Evolutionary conservation across 1,284 basidiomycete species (phyloP).

Genomic region (Puccinia triticina): DNA sequence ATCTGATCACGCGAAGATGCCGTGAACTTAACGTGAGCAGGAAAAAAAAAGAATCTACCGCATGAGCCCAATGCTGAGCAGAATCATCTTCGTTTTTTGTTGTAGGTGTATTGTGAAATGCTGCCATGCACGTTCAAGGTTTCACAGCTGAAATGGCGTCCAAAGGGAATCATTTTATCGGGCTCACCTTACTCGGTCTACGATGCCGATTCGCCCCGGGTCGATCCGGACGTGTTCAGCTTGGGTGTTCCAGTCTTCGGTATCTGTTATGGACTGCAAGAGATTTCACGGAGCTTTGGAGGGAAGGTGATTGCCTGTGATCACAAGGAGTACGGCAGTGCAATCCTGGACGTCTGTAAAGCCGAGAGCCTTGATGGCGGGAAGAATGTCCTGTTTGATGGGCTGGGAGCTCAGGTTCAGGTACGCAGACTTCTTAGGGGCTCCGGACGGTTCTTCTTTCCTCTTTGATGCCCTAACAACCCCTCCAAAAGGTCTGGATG

Average conservation of each 20-base stretch:
- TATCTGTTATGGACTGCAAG: slow-evolving; percentile 97
- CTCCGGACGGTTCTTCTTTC: neutral
- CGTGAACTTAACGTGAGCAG: slow-evolving; percentile 82
- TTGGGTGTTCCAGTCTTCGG: slow-evolving; percentile 90
- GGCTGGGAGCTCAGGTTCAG: slow-evolving; percentile 79
- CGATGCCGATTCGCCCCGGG: slow-evolving; percentile 86
- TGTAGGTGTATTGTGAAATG: slow-evolving; percentile 83
- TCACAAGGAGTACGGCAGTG: slow-evolving; percentile 93
- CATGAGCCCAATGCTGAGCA: neutral
- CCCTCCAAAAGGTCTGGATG: slow-evolving; percentile 87
- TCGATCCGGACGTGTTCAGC: slow-evolving; percentile 91
- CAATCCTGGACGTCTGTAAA: slow-evolving; percentile 76
- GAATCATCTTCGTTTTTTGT: neutral
- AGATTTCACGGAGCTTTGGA: slow-evolving; percentile 87
- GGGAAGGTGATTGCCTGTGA: slow-evolving; percentile 86
- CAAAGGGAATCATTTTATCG: slow-evolving; percentile 97
- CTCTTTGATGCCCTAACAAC: slow-evolving; percentile 3
- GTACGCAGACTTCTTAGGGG: slow-evolving; percentile 62
- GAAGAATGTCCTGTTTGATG: slow-evolving; percentile 81
- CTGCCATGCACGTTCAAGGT: slow-evolving; percentile 95
- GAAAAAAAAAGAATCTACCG: neutral
- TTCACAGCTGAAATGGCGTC: slow-evolving; percentile 85
- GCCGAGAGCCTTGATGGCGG: slow-evolving; percentile 64
- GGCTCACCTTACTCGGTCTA: slow-evolving; percentile 99
- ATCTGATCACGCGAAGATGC: slow-evolving; percentile 96